Percentiles rank a stretch among this genome's conserved stretches.
Evolutionary conservation across 202 grass and related monocot species (phyloP).

Genomic region (Zizania palustris): DNA sequence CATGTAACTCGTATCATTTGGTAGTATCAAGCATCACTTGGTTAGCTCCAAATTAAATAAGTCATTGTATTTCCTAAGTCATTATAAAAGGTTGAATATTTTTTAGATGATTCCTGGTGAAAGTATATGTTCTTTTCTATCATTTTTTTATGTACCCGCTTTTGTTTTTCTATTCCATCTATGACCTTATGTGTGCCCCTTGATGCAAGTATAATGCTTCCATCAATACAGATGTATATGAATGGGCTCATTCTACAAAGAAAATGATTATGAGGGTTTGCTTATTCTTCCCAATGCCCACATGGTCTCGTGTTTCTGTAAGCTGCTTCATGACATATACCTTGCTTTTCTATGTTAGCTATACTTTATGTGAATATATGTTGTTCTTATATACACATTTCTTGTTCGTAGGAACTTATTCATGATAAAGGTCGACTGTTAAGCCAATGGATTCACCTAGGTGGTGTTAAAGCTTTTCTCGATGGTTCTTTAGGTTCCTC

Average conservation of each 20-base stretch:
- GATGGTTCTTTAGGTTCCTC: constrained; percentile 92
- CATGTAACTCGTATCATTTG: neutral
- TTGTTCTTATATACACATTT: constrained; percentile 22
- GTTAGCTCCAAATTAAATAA: neutral
- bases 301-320: constrained; percentile 74
- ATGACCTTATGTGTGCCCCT: neutral
- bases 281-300: constrained; percentile 88
- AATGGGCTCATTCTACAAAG: constrained; percentile 80
- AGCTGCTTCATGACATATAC: constrained; percentile 39
- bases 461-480: constrained; percentile 95
- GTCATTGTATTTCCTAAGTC: neutral
- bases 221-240: constrained; percentile 62
- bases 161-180: constrained; percentile 25
- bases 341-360: constrained; percentile 22
- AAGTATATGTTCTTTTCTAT: neutral
- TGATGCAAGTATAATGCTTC: constrained; percentile 25
- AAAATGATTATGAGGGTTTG: constrained; percentile 86
- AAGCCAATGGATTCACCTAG: constrained; percentile 88
- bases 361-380: constrained; percentile 28
- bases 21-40: neutral
- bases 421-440: constrained; percentile 60
- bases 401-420: constrained; percentile 65
- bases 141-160: neutral
- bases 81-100: constrained; percentile 5
- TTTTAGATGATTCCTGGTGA: neutral